Evolutionary conservation across 2,329 filamentous ascomycete genomes (phyloP).

Genomic region (Hymenoscyphus infarciens): DNA sequence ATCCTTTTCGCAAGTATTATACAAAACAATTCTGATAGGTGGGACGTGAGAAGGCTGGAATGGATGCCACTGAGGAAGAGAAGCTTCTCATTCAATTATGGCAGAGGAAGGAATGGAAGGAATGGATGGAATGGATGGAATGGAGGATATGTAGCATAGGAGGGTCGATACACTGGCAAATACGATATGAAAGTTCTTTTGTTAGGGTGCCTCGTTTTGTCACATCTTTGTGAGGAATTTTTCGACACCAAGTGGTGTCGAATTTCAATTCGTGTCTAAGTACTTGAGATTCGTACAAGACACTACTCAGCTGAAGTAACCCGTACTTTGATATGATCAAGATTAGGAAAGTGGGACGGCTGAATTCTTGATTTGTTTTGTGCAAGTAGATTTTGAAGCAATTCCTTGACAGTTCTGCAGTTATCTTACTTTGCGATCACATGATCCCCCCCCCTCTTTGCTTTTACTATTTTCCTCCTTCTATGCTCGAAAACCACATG

Average conservation of each 20-base stretch:
- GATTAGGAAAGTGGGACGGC: too few species aligned
- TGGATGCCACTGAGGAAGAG: not conserved
- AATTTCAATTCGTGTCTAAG: not conserved
- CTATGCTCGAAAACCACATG: too few species aligned
- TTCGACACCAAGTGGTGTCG: not conserved
- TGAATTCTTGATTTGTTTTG: too few species aligned
- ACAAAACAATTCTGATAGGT: not conserved
- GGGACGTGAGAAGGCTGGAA: not conserved
- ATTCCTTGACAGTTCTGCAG: too few species aligned
- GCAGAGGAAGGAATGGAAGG: not conserved
- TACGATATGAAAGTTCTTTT: slow-evolving; percentile 5
- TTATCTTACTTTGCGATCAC: too few species aligned
- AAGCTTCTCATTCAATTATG: not conserved
- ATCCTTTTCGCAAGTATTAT: not conserved
- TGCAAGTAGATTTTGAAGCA: too few species aligned
- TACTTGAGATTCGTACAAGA: too few species aligned
- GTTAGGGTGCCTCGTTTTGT: not conserved
- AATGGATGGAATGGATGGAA: not conserved
- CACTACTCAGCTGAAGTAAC: too few species aligned
- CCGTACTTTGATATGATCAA: too few species aligned
- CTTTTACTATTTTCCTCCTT: too few species aligned
- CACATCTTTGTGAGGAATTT: not conserved
- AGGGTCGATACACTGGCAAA: slow-evolving; percentile 6
- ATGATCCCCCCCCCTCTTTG: too few species aligned
- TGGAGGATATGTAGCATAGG: slow-evolving; percentile 5